Base-by-base conservation (phyloP, 805 yeast genomes). In the Metschnikowia borealis region DNA sequence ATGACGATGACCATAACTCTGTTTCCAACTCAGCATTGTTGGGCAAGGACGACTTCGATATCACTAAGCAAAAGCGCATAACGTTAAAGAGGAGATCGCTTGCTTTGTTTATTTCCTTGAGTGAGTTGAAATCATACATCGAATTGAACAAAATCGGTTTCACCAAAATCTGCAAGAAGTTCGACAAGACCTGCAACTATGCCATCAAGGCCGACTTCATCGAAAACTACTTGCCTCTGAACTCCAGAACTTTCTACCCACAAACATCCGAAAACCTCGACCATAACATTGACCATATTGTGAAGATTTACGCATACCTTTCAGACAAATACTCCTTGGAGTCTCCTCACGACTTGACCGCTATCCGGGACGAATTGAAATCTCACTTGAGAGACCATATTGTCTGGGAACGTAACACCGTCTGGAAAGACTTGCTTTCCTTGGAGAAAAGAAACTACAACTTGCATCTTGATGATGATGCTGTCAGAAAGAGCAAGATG, bases 391-490 rank as follows among this genome's bases (percentile, higher is more conserved):
- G 97, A 55, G 99, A 92, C 61, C 96, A 92, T 66, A 87, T 92
- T 34, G 96, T 91, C 17, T 92, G 97, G 95, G 98, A 92, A 69
- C 80, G 99, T 66, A 90, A 90, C 65, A 92, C 97, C 0, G 97
- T 92, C 29, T 92, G 99, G 99, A 84, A 94, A 64, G 97, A 92
- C 67, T 84, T 92, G 85, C 85, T 92, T 64, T 92, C 94, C 20
- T 69, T 91, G 59, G 58, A 56, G 57, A 51, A 63, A 57, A 57
- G 51, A 10, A 41, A 58, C 38, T 52, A 58, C 40, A 58, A 54
- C 44, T 47, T 61, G 56, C 56, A 36, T 53, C 51, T 52, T 5
- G 62, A 60, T 17, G 54, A 53, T 18, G 43, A 48, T n/a, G 54
- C 59, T 13, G 62, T 54, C 5, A 42, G 57, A 44, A 37, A 46